phyloP scores from a whole-genome alignment of 116 monocot species.

The Zostera marina region DNA sequence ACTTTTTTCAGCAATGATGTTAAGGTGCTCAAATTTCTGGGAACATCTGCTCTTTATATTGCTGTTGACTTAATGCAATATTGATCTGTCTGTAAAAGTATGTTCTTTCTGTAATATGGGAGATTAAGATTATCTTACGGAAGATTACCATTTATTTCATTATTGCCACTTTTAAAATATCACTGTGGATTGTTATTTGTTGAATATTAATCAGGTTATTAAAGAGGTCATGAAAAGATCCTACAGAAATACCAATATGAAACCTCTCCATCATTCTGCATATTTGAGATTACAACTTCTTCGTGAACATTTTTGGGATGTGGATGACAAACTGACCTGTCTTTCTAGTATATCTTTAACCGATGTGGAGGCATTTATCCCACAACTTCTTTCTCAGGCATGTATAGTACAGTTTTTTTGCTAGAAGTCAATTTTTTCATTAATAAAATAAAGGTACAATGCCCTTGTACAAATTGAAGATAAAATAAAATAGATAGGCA shows the following conservation, averaged over 20 bases:
- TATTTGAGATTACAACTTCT: constrained; percentile 78
- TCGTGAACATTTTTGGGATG: constrained; percentile 69
- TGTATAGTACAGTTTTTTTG: constrained; percentile 3
- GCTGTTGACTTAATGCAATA: no score
- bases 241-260: constrained; percentile 75
- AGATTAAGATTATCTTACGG: no score
- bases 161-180: no score
- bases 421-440: no score
- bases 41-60: no score
- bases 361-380: constrained; percentile 58
- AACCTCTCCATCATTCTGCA: constrained; percentile 70
- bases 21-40: no score
- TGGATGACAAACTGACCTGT: constrained; percentile 56
- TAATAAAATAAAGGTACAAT: no score
- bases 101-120: no score
- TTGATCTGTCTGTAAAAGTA: no score
- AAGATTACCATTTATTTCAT: no score
- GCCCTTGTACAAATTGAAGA: neutral
- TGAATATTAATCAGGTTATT: constrained; percentile 38
- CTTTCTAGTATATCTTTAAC: constrained; percentile 37
- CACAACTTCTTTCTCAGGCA: constrained; percentile 80
- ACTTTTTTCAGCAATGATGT: no score
- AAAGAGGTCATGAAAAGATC: constrained; percentile 86
- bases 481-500: no score
- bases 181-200: neutral